Evolutionary conservation across 108 stramenopile genomes (phyloP), one percentile per base, ranked within the genome.

Genomic region (Ochromonas danica): DNA sequence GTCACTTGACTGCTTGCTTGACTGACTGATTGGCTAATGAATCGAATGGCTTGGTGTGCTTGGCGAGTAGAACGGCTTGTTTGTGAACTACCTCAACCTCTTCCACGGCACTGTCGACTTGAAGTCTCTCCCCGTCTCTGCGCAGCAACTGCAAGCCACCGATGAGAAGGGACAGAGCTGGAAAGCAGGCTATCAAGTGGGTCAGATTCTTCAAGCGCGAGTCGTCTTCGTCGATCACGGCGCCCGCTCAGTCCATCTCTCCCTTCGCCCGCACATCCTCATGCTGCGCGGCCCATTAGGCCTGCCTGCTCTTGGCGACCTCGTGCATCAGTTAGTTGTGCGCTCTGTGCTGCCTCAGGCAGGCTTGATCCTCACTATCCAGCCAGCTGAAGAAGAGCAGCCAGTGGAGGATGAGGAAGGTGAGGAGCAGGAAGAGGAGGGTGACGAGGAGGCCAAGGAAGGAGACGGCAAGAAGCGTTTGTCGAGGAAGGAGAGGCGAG

Each of bases 41-140:
- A n/a, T n/a, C n/a, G n/a, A n/a, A n/a, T n/a, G n/a, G n/a, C n/a
- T n/a, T n/a, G n/a, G n/a, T n/a, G n/a, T n/a, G n/a, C n/a, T n/a
- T n/a, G n/a, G n/a, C n/a, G n/a, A n/a, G n/a, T n/a, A n/a, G n/a
- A n/a, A n/a, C n/a, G 51, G 81, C 10, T 33, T 79, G 28, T 1
- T 79, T 81, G 86, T 85, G 27, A 79, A 35, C 43, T 86, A 85
- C 40, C 81, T 86, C 1, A 84, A 84, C 27, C 78, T 80, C 71
- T 86, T 85, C 40, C 41, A 60, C 0, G 86, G 86, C 0, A 43
- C 77, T 41, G 43, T 86, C 1, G 81, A 80, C 80, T 74, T 81
- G 78, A 71, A 83, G 81, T 80, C 83, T 51, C 80, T 85, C 51
- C 84, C 85, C 6, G 38, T 2, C 1, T 14, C 10, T n/a, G 51